Base-by-base conservation (phyloP, 2,329 filamentous ascomycete species). In the Beauveria sp. region DNA sequence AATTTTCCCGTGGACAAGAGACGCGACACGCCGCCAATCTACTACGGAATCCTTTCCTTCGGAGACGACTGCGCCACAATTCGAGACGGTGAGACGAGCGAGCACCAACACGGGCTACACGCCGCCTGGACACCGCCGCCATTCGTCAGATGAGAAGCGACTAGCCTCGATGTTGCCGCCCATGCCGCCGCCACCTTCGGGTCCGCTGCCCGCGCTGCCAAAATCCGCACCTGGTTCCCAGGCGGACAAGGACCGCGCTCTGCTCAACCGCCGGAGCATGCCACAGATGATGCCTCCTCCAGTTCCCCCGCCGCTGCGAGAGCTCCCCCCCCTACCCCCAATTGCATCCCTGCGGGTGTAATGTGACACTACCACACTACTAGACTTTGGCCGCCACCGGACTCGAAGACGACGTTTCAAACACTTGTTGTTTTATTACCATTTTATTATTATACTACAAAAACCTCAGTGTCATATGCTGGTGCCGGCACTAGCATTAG, bases 271-370 rank as follows among this genome's bases (percentile, higher is more conserved):
- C 28, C 75, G 77, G 60, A 83, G 81, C 69, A 77, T 83, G 76
- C 77, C 80, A 6, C 79, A 82, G 28, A 71, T 83, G 43, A 71
- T 71, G 40, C 51, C 61, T 34, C 82, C 82, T 1, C 81, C 77
- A 18, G 79, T 75, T 16, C 82, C 82, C 7, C 82, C 82, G 5
- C 82, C 82, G 26, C 83, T 74, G 12, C 78, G 77, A 64, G 81
- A 82, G 16, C 73, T 85, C 24, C 82, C 82, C 20, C 82, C 82
- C 0, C 75, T 84, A 44, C 81, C 81, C 5, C 71, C 67, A 48
- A 75, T 37, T 40, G 41, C 57, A 53, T 59, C 57, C 24, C 3
- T 59, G 50, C 57, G 41, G 57, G 57, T 53, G 26, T 59, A 47
- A 47, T 59, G 56, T 22, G 41, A 54, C 22, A 44, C 18, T 20